Evolutionary conservation across 257 asterid genomes (phyloP), one percentile per base, ranked within the genome.

Genomic region (Solanum commersonii): DNA sequence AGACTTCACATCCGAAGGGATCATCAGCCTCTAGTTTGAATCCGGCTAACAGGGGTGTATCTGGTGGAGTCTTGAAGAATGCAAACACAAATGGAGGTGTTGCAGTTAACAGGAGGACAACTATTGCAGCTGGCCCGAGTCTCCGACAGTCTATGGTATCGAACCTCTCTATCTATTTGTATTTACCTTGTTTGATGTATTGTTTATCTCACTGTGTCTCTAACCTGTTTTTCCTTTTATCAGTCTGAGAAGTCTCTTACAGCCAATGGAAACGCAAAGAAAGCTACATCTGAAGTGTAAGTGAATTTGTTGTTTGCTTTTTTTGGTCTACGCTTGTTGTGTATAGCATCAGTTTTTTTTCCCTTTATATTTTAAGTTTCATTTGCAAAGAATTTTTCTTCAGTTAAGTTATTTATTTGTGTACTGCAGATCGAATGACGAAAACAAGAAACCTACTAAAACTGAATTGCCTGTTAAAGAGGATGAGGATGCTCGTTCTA

Each of bases 401-500:
- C 83, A 46, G 87, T 49, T 63, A 25, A 44, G 63, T 46, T 37
- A 29, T 35, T 87, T 88, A 40, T 33, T 76, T 84, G 34, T 82
- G 27, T 84, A 71, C 78, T 90, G 90, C 94, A 94, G 98, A 87
- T 88, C 88, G 91, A 87, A 71, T 82, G 91, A 87, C 38, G 91
- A 90, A 63, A 89, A 87, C 84, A 81, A 89, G 31, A 92, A 90
- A 88, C 78, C 92, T 56, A 86, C 88, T 83, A 90, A 88, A 87
- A 77, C 84, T 20, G 86, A 81, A 25, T 83, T 82, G 89, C 82
- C 91, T 76, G 79, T 83, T 2, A 90, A 93, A 89, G 94, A 92
- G 87, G 94, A 91, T 6, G 96, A 96, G 35, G 99, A 96, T 89
- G 89, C 93, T n/a, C 95, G 49, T 49, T 96, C 99, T 29, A 92